Percentiles rank a stretch among this genome's conserved stretches.
These are phyloP conservation scores for Ramichloridium luteum DNA, from an alignment of 2,329 filamentous ascomycete species.

Conservation along the genomic window DNA sequence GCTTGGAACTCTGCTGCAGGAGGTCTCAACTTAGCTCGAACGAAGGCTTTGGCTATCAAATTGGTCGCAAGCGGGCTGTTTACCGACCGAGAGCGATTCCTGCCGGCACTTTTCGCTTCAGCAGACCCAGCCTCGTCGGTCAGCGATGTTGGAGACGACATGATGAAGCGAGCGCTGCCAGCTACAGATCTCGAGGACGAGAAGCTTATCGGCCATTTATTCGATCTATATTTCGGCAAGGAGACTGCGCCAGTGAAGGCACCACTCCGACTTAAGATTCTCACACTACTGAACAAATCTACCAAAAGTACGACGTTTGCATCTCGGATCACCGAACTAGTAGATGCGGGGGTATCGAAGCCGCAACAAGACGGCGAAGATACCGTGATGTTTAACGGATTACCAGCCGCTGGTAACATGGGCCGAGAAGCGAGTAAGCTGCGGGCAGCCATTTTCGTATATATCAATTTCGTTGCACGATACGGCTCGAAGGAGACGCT, in stretches of 20 bases:
- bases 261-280: slow-evolving; percentile 63
- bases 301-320: slow-evolving; percentile 58
- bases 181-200: slow-evolving; percentile 60
- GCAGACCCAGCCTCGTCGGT: slow-evolving; percentile 72
- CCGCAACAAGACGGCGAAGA: slow-evolving; percentile 20
- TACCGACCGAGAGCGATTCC: slow-evolving; percentile 65
- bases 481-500: slow-evolving; percentile 54
- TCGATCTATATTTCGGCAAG: slow-evolving; percentile 57
- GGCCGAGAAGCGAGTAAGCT: slow-evolving; percentile 69
- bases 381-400: slow-evolving; percentile 19
- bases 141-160: slow-evolving; percentile 73
- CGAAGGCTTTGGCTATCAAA: slow-evolving; percentile 55
- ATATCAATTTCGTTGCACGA: slow-evolving; percentile 74
- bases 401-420: slow-evolving; percentile 32
- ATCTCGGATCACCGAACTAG: slow-evolving; percentile 54
- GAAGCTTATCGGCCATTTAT: slow-evolving; percentile 51
- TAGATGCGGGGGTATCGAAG: slow-evolving; percentile 51
- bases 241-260: slow-evolving; percentile 42
- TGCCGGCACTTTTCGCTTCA: slow-evolving; percentile 72
- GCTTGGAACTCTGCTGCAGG: slow-evolving; percentile 53
- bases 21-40: slow-evolving; percentile 55
- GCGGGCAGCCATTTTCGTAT: slow-evolving; percentile 70
- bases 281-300: slow-evolving; percentile 67
- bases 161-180: slow-evolving; percentile 63
- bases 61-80: slow-evolving; percentile 81